phyloP scores from a whole-genome alignment of 1,139 yeast genomes.

The Taphrina communis region DNA sequence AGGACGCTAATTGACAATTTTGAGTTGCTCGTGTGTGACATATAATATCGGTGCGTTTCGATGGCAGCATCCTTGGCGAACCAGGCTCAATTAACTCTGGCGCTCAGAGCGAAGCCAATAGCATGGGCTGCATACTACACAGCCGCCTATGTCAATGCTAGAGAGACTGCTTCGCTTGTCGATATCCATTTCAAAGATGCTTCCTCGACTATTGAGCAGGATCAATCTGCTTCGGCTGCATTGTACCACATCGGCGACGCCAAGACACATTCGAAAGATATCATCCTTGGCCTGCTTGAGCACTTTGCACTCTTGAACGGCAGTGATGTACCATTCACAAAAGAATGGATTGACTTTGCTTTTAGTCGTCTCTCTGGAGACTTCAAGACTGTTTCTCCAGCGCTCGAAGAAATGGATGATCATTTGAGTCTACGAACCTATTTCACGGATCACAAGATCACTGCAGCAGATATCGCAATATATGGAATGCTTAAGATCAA shows the following conservation, averaged over 20 bases:
- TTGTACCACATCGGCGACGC: slow-evolving; percentile 10
- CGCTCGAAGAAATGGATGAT: slow-evolving; percentile 79
- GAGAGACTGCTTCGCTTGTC: slow-evolving; percentile 6
- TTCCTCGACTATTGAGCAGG: slow-evolving; percentile 26
- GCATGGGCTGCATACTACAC: slow-evolving; percentile 34
- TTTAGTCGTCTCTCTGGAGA: slow-evolving; percentile 77
- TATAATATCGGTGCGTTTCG: no score
- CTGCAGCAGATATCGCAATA: slow-evolving; percentile 81
- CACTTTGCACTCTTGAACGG: slow-evolving; percentile 2
- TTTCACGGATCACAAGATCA: slow-evolving; percentile 66
- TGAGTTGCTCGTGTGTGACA: no score
- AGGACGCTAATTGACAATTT: background rate
- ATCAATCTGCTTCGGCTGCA: slow-evolving; percentile 19
- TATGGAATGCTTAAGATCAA: slow-evolving; percentile 96
- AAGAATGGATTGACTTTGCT: slow-evolving; percentile 72
- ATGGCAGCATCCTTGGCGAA: slow-evolving; percentile 17
- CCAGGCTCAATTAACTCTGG: slow-evolving; percentile 34
- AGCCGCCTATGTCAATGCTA: slow-evolving; percentile 26
- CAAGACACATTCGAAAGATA: slow-evolving; percentile 13
- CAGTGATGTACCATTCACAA: slow-evolving; percentile 49
- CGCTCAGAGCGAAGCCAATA: slow-evolving; percentile 30
- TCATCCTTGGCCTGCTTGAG: slow-evolving; percentile 8
- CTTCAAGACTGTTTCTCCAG: slow-evolving; percentile 79
- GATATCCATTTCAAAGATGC: slow-evolving; percentile 27
- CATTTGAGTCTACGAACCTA: slow-evolving; percentile 86